These are phyloP conservation scores for Cenchrus americanus DNA, from an alignment of 176 grass and related monocot genomes.

Conservation along the genomic window DNA sequence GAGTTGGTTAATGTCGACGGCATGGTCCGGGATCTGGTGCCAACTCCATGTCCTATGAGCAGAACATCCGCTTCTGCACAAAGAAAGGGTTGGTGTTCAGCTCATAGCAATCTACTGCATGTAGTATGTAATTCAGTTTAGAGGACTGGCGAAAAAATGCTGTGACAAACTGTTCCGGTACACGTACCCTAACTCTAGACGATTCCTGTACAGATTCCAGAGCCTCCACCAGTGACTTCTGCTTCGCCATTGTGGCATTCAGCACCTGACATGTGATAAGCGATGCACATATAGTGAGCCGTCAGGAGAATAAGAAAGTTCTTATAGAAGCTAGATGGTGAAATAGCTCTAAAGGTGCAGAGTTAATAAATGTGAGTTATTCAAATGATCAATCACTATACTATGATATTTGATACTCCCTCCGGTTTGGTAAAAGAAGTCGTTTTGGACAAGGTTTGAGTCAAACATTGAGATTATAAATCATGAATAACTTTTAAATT, in stretches of 20 bases:
- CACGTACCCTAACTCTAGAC: conserved; percentile 66
- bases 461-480: no score
- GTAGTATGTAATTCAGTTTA: not conserved
- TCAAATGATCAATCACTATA: not conserved
- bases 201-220: conserved; percentile 73
- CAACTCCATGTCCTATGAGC: conserved; percentile 53
- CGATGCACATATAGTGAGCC: not conserved
- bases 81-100: not conserved
- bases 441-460: no score
- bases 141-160: not conserved
- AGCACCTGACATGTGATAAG: conserved; percentile 42
- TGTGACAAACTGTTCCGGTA: not conserved
- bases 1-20: conserved; percentile 13
- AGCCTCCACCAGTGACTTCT: conserved; percentile 65
- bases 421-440: no score
- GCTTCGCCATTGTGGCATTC: conserved; percentile 57
- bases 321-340: not conserved
- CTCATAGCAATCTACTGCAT: not conserved
- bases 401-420: not conserved
- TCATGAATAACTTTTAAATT: no score
- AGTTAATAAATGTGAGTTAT: not conserved
- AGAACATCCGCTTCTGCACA: conserved; percentile 76
- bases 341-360: not conserved
- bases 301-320: not conserved
- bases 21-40: not conserved